Evolutionary conservation across 2,329 filamentous ascomycete species (phyloP).

Genomic region (Leptographium galeiforme): DNA sequence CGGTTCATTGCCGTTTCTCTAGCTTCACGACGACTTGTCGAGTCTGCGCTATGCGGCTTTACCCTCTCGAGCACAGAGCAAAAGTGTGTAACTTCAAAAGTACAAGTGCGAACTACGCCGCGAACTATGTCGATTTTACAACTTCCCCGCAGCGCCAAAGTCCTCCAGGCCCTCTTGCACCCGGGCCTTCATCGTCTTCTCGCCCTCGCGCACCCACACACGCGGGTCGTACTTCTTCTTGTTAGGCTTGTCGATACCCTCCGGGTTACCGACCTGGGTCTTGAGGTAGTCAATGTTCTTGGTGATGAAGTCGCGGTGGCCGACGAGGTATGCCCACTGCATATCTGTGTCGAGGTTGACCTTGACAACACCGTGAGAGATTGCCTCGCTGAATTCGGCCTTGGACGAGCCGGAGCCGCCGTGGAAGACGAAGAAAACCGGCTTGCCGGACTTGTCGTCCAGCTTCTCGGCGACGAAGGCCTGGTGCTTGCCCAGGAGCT

Average conservation of each 20-base stretch:
- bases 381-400: slow-evolving; percentile 80
- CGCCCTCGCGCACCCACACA: slow-evolving; percentile 69
- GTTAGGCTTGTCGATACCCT: slow-evolving; percentile 90
- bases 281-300: slow-evolving; percentile 91
- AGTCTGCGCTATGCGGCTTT: too few species aligned
- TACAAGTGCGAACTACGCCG: too few species aligned
- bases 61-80: too few species aligned
- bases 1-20: too few species aligned
- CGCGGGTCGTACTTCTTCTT: slow-evolving; percentile 90
- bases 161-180: slow-evolving; percentile 71
- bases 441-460: slow-evolving; percentile 62
- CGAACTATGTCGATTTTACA: slow-evolving; percentile 34
- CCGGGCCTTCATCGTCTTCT: slow-evolving; percentile 88
- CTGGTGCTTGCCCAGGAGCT: slow-evolving; percentile 96
- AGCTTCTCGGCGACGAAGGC: slow-evolving; percentile 74
- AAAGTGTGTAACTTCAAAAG: too few species aligned
- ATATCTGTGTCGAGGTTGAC: slow-evolving; percentile 98
- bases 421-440: slow-evolving; percentile 99
- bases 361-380: slow-evolving; percentile 92
- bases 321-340: slow-evolving; percentile 84
- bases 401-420: slow-evolving; percentile 87
- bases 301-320: slow-evolving; percentile 88
- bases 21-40: too few species aligned
- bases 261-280: slow-evolving; percentile 83
- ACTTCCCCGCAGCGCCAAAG: slow-evolving; percentile 73